A percentile compares a stretch with the other conserved stretches of the same genome.
Evolutionary conservation across 352 stramenopile species (phyloP).

Genomic region (Globisporangium lucens): DNA sequence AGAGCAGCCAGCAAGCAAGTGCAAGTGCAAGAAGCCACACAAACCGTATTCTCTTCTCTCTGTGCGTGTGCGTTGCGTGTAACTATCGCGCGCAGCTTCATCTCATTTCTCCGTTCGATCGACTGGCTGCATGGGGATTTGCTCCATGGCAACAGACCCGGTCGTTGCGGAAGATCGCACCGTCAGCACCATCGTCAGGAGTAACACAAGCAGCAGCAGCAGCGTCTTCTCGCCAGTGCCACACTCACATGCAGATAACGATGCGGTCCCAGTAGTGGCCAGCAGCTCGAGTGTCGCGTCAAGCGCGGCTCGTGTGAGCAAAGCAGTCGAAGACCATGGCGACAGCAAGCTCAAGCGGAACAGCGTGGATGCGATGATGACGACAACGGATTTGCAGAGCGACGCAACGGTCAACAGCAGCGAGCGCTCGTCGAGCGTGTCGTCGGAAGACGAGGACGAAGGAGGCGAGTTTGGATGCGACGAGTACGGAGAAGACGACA

Average conservation of each 20-base stretch:
- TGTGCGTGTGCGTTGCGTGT: background rate
- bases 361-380: background rate
- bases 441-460: slow-evolving; percentile 3
- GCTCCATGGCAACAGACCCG: slow-evolving; percentile 9
- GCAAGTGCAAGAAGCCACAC: background rate
- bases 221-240: background rate
- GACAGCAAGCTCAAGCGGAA: background rate
- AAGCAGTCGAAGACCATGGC: background rate
- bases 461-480: slow-evolving; percentile 11
- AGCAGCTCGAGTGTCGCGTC: background rate
- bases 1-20: background rate
- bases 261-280: background rate
- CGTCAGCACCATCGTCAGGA: background rate
- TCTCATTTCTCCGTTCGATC: background rate
- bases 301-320: background rate
- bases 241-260: background rate
- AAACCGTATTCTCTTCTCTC: background rate
- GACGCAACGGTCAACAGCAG: slow-evolving; percentile 18
- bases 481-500: slow-evolving; percentile 17
- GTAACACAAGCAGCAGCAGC: background rate
- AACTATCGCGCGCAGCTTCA: background rate
- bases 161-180: slow-evolving; percentile 10
- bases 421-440: slow-evolving; percentile 15
- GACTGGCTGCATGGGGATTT: slow-evolving; percentile 11
- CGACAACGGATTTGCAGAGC: slow-evolving; percentile 12